These are phyloP conservation scores for Pythium phragmiticola DNA, from an alignment of 352 stramenopile genomes.

Conservation along the genomic window DNA sequence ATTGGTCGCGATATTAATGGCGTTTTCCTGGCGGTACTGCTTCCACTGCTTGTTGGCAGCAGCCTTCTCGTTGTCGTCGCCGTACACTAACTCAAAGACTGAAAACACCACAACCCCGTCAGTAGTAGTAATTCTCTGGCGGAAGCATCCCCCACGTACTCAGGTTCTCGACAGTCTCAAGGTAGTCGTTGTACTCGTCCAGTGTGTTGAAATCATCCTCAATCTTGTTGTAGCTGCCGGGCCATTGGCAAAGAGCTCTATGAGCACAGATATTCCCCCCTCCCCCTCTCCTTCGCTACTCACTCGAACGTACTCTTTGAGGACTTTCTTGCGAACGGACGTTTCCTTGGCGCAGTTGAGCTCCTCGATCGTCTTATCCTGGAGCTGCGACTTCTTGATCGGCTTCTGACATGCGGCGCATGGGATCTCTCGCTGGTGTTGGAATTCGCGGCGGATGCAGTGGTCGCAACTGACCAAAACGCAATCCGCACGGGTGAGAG, in stretches of 20 bases:
- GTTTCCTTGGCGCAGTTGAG: slow-evolving; percentile 88
- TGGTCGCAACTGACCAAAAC: slow-evolving; percentile 59
- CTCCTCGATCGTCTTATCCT: slow-evolving; percentile 89
- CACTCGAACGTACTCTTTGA: slow-evolving; percentile 58
- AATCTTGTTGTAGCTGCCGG: slow-evolving; percentile 81
- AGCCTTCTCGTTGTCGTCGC: slow-evolving; percentile 67
- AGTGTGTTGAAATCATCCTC: slow-evolving; percentile 86
- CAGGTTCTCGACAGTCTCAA: slow-evolving; percentile 83
- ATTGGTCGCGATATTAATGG: slow-evolving; percentile 81
- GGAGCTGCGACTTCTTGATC: slow-evolving; percentile 88
- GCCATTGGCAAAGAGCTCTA: not conserved
- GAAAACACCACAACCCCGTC: no score
- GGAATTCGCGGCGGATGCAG: slow-evolving; percentile 88
- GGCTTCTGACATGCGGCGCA: slow-evolving; percentile 78
- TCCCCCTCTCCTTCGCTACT: not conserved
- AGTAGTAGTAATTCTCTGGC: not conserved
- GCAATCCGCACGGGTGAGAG: not conserved
- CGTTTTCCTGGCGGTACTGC: slow-evolving; percentile 80
- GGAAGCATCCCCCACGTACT: slow-evolving; percentile 38
- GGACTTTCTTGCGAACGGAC: slow-evolving; percentile 84
- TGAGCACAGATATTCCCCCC: not conserved
- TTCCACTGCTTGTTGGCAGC: slow-evolving; percentile 84
- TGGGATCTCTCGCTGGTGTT: slow-evolving; percentile 84
- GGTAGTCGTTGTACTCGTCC: slow-evolving; percentile 87
- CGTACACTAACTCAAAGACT: slow-evolving; percentile 88